Conservation (phyloP, 2,329 filamentous ascomycete species). For the Claviceps maximensis region DNA sequence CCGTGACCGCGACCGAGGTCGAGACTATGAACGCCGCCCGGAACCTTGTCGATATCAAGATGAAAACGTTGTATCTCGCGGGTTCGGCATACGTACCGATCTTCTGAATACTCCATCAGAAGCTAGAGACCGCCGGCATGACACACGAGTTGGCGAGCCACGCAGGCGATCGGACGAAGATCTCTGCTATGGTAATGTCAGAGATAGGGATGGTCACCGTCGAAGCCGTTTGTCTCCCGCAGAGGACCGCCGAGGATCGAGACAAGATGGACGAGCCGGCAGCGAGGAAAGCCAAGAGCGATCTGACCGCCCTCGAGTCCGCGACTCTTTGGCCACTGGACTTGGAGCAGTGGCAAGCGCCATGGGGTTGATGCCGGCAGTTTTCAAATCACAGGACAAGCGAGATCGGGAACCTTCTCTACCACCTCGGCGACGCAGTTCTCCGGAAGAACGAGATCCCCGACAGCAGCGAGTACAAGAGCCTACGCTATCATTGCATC, state of each 20-base stretch:
- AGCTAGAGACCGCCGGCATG: conserved; percentile 24
- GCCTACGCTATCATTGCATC: conserved; percentile 4
- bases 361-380: conserved; percentile 26
- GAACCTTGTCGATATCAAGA: conserved; percentile 28
- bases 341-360: conserved; percentile 36
- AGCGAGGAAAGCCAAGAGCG: conserved; percentile 19
- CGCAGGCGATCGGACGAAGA: conserved; percentile 20
- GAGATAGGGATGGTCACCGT: conserved; percentile 17
- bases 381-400: conserved; percentile 25
- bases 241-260: conserved; percentile 17
- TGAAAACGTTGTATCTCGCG: conserved; percentile 31
- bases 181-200: conserved; percentile 14
- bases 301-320: conserved; percentile 28
- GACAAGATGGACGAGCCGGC: conserved; percentile 17
- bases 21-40: conserved; percentile 19
- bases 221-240: conserved; percentile 12
- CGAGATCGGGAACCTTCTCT: conserved; percentile 21
- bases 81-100: conserved; percentile 39
- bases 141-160: conserved; percentile 17
- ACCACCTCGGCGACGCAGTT: conserved; percentile 16
- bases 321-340: conserved; percentile 35
- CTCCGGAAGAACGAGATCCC: conserved; percentile 18
- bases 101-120: conserved; percentile 26
- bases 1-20: conserved; percentile 8
- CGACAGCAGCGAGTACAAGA: conserved; percentile 10